Evolutionary conservation across 2,329 filamentous ascomycete genomes (phyloP), one percentile per base, ranked within the genome.

Genomic region (Exutisphaerella laricina): DNA sequence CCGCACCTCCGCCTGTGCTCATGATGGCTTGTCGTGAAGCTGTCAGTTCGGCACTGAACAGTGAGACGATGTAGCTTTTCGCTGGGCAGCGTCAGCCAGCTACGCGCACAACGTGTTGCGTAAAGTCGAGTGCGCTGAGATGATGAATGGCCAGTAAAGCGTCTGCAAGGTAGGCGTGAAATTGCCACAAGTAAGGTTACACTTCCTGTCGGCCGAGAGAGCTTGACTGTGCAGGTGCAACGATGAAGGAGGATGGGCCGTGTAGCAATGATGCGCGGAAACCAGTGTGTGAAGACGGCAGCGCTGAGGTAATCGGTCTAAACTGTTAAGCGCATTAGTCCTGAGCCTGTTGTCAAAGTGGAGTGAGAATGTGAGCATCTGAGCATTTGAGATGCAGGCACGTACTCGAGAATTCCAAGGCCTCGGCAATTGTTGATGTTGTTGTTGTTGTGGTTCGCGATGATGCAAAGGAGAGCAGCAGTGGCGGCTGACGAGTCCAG

Each of bases 1-100:
- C 62, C 39, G 61, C 62, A 44, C 62, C 60, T 32, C 58, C 53
- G 43, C 60, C 58, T 17, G 53, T 45, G 50, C 59, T 64, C 62
- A 65, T 64, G 45, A 18, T 56, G 50, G 41, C 35, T 18, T n/a
- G n/a, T n/a, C n/a, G n/a, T n/a, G n/a, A n/a, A n/a, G n/a, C n/a
- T n/a, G n/a, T n/a, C n/a, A n/a, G n/a, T n/a, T n/a, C n/a, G n/a
- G n/a, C n/a, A n/a, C n/a, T n/a, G n/a, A n/a, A n/a, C n/a, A n/a
- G n/a, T n/a, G n/a, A n/a, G n/a, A n/a, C n/a, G n/a, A n/a, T n/a
- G n/a, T n/a, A n/a, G n/a, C n/a, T n/a, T n/a, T n/a, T 36, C 34
- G 40, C 22, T 29, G 31, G 30, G 21, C 14, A 33, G 14, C 21
- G 13, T 21, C 17, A 12, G 26, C 23, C 35, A 13, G 17, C 33